A percentile compares a stretch with the other conserved stretches of the same genome.
These are phyloP conservation scores for Hymenoscyphus linearis DNA, from an alignment of 2,329 filamentous ascomycete species.

Conservation along the genomic window DNA sequence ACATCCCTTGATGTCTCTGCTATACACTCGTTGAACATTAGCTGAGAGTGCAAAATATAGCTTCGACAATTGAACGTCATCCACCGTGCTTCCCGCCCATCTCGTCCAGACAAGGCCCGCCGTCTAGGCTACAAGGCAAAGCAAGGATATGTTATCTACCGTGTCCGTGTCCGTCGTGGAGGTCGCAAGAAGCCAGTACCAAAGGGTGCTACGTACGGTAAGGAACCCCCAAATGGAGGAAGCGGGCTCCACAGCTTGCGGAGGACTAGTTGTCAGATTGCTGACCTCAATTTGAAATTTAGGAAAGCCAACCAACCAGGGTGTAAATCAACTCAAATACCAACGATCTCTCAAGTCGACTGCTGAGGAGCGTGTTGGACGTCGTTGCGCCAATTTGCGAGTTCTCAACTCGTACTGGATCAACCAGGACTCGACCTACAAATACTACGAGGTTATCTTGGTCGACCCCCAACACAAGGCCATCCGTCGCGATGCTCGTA, in stretches of 20 bases:
- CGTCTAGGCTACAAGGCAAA: conserved; percentile 99
- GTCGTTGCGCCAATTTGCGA: conserved; percentile 97
- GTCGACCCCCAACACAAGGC: conserved; percentile 99
- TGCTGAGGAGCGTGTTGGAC: conserved; percentile 99
- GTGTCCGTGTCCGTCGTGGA: conserved; percentile 95
- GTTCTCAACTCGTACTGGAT: conserved; percentile 99
- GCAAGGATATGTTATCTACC: conserved; percentile 99
- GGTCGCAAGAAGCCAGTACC: conserved; percentile 94
- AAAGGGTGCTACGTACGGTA: conserved; percentile 99
- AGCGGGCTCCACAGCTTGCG: neutral
- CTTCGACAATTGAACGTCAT: conserved; percentile 99
- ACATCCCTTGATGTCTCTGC: conserved; percentile 25
- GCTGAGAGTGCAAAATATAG: conserved; percentile 99
- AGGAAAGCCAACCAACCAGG: conserved; percentile 99
- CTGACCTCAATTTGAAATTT: conserved; percentile 21
- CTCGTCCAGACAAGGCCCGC: conserved; percentile 99
- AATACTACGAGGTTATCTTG: conserved; percentile 99
- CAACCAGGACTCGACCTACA: conserved; percentile 99
- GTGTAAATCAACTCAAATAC: conserved; percentile 99
- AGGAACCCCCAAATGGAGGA: conserved; percentile 37
- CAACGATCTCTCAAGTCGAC: conserved; percentile 97
- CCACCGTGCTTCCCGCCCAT: conserved; percentile 97
- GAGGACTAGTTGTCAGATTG: neutral
- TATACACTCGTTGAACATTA: conserved; percentile 15
- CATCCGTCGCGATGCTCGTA: conserved; percentile 96